Evolutionary conservation across 495 filamentous ascomycete species (phyloP), one percentile per base, ranked within the genome.

Genomic region (Penicillium roqueforti): DNA sequence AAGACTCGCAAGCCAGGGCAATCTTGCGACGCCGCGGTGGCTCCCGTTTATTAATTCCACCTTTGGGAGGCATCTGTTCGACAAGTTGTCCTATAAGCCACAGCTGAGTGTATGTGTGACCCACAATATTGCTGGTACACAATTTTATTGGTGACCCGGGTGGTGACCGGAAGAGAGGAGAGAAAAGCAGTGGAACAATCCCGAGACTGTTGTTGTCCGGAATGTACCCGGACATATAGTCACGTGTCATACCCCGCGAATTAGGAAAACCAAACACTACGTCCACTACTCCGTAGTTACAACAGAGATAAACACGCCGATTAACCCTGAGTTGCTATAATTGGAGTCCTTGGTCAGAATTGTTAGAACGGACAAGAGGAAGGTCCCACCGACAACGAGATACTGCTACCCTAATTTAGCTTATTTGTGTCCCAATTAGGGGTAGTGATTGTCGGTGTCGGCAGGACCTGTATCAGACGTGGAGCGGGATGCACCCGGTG

Each of bases 1-100:
- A 78, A 8, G 72, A 57, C 37, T 76, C 74, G 61, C 75, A 78
- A 13, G 57, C 68, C 38, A 64, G 28, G 3, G 67, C 55, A 20
- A 66, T 47, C 37, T 70, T 70, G 26, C 67, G 62, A 19, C 67
- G 65, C 10, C 53, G 54, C 6, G 62, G 53, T 28, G 53, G 51
- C 3, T 55, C 57, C 22, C 51, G 54, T 51, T 63, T 63, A 3
- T 46, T 20, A 9, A 42, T 44, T 20, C 46, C 46, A 23, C 36
- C 43, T 46, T 36, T 56, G 7, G 60, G 47, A 56, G 60, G 60
- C 63, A 66, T 65, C 6, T 28, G 39, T 20, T n/a, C 14, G 19
- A 9, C 40, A 5, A n/a, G 41, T 45, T 20, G 36, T 46, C 47
- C 47, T 18, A 38, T 18, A 34, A 16, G 47, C 36, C 49, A 50